Percentiles rank a stretch among this genome's conserved stretches.
These are phyloP conservation scores for Endocarpon pusillum DNA, from an alignment of 495 filamentous ascomycete genomes.

Conservation along the genomic window DNA sequence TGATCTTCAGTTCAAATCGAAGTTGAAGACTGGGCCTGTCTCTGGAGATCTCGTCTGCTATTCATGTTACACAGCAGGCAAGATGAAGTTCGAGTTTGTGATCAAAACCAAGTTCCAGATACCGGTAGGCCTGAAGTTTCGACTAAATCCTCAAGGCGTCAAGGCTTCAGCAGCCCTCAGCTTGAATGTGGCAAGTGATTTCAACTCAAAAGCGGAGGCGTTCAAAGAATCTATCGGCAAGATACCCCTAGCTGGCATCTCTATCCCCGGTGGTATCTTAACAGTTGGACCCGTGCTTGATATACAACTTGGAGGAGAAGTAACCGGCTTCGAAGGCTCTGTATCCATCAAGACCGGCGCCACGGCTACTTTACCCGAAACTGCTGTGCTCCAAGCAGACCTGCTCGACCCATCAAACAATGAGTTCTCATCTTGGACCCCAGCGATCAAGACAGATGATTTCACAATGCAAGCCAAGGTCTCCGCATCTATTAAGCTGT, in stretches of 20 bases:
- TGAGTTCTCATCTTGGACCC: slow-evolving; percentile 17
- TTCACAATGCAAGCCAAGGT: slow-evolving; percentile 16
- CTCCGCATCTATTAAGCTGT: slow-evolving; percentile 9
- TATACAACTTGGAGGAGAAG: slow-evolving; percentile 12
- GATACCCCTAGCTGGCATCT: slow-evolving; percentile 19
- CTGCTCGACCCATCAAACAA: slow-evolving; percentile 14
- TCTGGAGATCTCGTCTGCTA: slow-evolving; percentile 11
- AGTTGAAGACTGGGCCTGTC: slow-evolving; percentile 5
- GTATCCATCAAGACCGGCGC: slow-evolving; percentile 14
- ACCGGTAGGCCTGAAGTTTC: slow-evolving; percentile 13
- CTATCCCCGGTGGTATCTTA: slow-evolving; percentile 16
- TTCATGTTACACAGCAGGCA: slow-evolving; percentile 17
- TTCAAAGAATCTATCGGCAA: slow-evolving; percentile 11
- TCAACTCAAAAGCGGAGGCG: slow-evolving; percentile 11
- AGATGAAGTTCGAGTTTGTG: slow-evolving; percentile 19
- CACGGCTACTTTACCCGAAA: slow-evolving; percentile 10
- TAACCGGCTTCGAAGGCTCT: slow-evolving; percentile 14
- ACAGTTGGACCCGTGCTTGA: slow-evolving; percentile 20
- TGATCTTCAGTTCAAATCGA: slow-evolving; percentile 11
- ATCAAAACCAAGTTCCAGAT: slow-evolving; percentile 13
- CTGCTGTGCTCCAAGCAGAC: slow-evolving; percentile 16
- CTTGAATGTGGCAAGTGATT: slow-evolving; percentile 12
- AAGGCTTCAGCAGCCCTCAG: slow-evolving; percentile 12
- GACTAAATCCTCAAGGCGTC: slow-evolving; percentile 15
- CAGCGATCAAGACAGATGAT: slow-evolving; percentile 9